Evolutionary conservation across 2,329 filamentous ascomycete species (phyloP).

Genomic region (Fusarium abutilonis): DNA sequence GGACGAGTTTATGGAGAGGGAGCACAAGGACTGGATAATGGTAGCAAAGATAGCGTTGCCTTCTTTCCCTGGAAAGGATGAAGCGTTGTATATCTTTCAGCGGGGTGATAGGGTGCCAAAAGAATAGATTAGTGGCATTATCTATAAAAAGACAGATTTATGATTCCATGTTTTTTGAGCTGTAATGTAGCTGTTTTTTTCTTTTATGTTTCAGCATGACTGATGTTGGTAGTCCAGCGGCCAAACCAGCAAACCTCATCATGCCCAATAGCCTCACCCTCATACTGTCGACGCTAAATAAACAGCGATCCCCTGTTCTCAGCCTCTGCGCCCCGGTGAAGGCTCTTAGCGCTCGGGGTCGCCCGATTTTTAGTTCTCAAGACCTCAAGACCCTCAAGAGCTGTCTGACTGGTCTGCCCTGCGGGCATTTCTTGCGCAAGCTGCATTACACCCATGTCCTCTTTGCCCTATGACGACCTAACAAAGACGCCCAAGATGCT

Average conservation of each 20-base stretch:
- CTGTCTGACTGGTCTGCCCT: conserved; percentile 40
- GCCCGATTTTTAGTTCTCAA: conserved; percentile 24
- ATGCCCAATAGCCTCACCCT: conserved; percentile 2
- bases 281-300: conserved; percentile 22
- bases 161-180: neutral
- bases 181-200: neutral
- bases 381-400: conserved; percentile 13
- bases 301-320: conserved; percentile 22
- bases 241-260: neutral
- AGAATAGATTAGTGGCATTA: conserved; percentile 11
- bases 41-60: conserved; percentile 73
- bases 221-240: too few relatives aligned
- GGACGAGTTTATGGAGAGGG: conserved; percentile 71
- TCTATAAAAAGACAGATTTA: neutral
- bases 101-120: conserved; percentile 53
- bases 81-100: conserved; percentile 75
- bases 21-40: conserved; percentile 67
- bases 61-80: conserved; percentile 81
- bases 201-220: neutral
- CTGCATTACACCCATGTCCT: conserved; percentile 5
- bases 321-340: conserved; percentile 36
- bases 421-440: conserved; percentile 21
- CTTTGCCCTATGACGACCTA: conserved; percentile 26
- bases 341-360: conserved; percentile 39
- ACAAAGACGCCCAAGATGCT: conserved; percentile 6